These are phyloP conservation scores for Acer yangbiense DNA, from an alignment of 345 rosid species.

Conservation along the genomic window DNA sequence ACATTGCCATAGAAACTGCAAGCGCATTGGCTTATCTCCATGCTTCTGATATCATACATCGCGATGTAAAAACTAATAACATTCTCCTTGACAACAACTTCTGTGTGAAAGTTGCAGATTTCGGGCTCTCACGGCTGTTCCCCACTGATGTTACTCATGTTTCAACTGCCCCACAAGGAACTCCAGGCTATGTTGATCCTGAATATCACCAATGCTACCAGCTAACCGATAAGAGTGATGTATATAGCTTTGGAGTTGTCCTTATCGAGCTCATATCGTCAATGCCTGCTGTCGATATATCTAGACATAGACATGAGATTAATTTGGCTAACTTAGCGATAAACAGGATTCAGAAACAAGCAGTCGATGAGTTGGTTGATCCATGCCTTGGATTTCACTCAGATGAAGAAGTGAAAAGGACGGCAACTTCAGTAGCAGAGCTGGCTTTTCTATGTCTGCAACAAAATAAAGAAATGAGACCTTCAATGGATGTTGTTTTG, in stretches of 20 bases:
- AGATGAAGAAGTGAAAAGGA: slow-evolving; percentile 39
- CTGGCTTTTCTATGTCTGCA: slow-evolving; percentile 66
- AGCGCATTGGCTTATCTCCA: slow-evolving; percentile 67
- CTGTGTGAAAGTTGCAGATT: slow-evolving; percentile 69
- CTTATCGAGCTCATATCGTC: slow-evolving; percentile 62
- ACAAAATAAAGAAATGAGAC: slow-evolving; percentile 57
- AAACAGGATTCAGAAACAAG: slow-evolving; percentile 48
- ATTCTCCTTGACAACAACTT: slow-evolving; percentile 63
- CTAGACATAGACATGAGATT: slow-evolving; percentile 53
- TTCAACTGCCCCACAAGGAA: slow-evolving; percentile 79
- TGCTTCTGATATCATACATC: slow-evolving; percentile 56
- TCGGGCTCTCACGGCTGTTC: slow-evolving; percentile 61
- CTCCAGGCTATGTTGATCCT: slow-evolving; percentile 72
- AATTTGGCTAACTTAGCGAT: slow-evolving; percentile 65
- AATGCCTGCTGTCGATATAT: slow-evolving; percentile 72
- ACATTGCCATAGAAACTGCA: slow-evolving; percentile 68
- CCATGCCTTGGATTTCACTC: slow-evolving; percentile 46
- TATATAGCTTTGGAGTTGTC: slow-evolving; percentile 77
- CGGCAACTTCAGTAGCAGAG: slow-evolving; percentile 55
- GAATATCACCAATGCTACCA: slow-evolving; percentile 67
- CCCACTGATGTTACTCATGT: slow-evolving; percentile 62
- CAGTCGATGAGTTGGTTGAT: slow-evolving; percentile 51
- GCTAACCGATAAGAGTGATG: slow-evolving; percentile 68
- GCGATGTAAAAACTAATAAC: slow-evolving; percentile 70
- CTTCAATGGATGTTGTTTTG: slow-evolving; percentile 55